Evolutionary conservation across 768 basidiomycete genomes (phyloP), one percentile per base, ranked within the genome.

Genomic region (Mrakia gelida): DNA sequence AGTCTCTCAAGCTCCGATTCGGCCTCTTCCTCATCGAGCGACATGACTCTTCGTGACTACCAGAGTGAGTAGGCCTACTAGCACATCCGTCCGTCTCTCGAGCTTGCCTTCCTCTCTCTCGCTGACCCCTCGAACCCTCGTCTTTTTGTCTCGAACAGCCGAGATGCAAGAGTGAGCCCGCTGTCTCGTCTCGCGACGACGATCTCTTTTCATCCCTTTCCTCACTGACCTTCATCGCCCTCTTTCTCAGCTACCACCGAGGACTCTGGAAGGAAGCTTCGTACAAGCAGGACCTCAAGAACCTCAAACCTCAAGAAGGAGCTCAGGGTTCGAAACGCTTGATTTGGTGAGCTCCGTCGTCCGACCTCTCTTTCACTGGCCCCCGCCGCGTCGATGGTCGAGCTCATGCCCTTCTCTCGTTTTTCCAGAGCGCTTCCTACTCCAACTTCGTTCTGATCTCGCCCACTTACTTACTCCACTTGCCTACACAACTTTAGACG

Each of bases 251-350:
- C 41, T 71, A 71, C 41, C 68, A 71, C 68, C 34, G 43, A 34
- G 68, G 68, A 23, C 43, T 71, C 43, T 71, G 68, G 68, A 18
- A 28, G 26, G 68, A 71, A 15, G 68, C 68, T 23, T 13, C 34
- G 10, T 71, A 26, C 34, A 38, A 41, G 38, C 16, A 71, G 13
- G 41, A 71, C 4, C 23, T 38, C 16, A 45, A 71, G 43, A n/a
- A 41, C 23, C 16, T 34, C 34, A 28, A n/a, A 41, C 23, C 16
- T 34, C 34, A 28, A 18, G 21, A 71, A 45, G 38, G 41, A 43
- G 68, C 34, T 41, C 68, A 71, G 34, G 28, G 26, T 59, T 41
- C 68, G 43, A 26, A 34, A n/a, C n/a, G 38, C 38, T 23, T 71
- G 43, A 43, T 34, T 71, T 15, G 49, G 49, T 21, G 49, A 52